Base-by-base conservation (phyloP, 345 rosid species). In the Nasturtium officinale region DNA sequence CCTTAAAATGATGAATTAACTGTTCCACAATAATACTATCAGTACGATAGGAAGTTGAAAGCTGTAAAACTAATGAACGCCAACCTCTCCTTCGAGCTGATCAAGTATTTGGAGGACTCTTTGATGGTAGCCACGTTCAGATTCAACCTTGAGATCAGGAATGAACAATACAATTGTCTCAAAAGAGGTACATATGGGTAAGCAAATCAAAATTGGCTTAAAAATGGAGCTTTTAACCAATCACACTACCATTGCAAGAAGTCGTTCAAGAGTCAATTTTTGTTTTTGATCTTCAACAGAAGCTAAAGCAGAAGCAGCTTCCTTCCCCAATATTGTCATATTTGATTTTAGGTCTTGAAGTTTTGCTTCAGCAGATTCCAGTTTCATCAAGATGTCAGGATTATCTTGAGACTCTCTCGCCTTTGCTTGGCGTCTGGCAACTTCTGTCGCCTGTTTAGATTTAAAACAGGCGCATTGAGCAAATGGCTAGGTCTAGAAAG, bases 231-330 rank as follows among this genome's bases (percentile, higher is more conserved):
- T 43, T 45, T 32, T 38, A 61, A 61, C 48, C 63, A 76, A 60
- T 56, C n/a, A 64, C 15, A 29, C 52, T 86, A 94, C 98, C 98
- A 91, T 88, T 50, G 96, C 79, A 67, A 91, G 85, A 79, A 94
- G 95, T 50, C 97, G 89, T 77, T 91, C 96, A 43, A 94, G 91
- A 48, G 98, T 94, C 80, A 91, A 77, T 66, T 91, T 88, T 79
- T 94, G 98, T 77, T 94, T 97, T 72, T 89, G 98, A 82, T 90
- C 92, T 86, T 94, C 96, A 73, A 94, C 97, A 46, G 96, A 90
- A 38, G 98, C 83, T 91, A 94, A 88, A 65, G 98, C 94, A 59
- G 96, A 85, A 40, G 81, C 82, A n/a, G 98, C 98, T 87, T 91
- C 98, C 75, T 91, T 91, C 66, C 98, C 98, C 81, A 94, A 32